Evolutionary conservation across 1,139 yeast species (phyloP), one percentile per base, ranked within the genome.

Genomic region (Yamadazyma triangularis): DNA sequence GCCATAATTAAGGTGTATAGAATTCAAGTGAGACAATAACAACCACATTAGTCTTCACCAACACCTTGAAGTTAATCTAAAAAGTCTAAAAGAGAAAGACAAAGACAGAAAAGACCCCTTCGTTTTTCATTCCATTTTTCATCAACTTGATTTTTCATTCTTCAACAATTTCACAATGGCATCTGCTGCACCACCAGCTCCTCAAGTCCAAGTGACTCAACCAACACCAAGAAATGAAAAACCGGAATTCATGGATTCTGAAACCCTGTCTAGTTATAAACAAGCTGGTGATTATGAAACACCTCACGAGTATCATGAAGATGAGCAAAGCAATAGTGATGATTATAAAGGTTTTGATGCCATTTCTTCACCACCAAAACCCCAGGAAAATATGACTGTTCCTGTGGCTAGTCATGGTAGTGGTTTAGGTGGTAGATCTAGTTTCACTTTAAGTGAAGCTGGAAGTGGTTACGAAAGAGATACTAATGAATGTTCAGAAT

Each of bases 401-500:
- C 45, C 45, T 4, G 20, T 23, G 11, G 30, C 28, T 8, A 25
- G 30, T 4, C 32, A 30, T 16, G 31, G 18, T 9, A 31, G 33
- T 13, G 36, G 30, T 1, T 35, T 32, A 16, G 35, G 33, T n/a
- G 22, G 18, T 10, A 39, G 48, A 35, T 38, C 48, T 8, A 36
- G 41, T 29, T 41, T 38, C 15, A 43, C 53, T n/a, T 27, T 47
- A 22, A 51, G 59, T 37, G 59, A 54, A 32, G 45, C 36, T n/a
- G 57, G 50, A 4, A 58, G 66, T 26, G 70, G 70, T 4, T 63
- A 60, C 37, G 56, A 56, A 5, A 43, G 60, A 32, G 59, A 62
- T 10, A 29, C 45, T 20, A 64, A 64, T 40, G 73, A 68, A 38
- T 68, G 74, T 41, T 48, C 68, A 4, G 73, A 66, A 39, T 67